Conservation (phyloP, 305 asterid species). For the Striga hermonthica region DNA sequence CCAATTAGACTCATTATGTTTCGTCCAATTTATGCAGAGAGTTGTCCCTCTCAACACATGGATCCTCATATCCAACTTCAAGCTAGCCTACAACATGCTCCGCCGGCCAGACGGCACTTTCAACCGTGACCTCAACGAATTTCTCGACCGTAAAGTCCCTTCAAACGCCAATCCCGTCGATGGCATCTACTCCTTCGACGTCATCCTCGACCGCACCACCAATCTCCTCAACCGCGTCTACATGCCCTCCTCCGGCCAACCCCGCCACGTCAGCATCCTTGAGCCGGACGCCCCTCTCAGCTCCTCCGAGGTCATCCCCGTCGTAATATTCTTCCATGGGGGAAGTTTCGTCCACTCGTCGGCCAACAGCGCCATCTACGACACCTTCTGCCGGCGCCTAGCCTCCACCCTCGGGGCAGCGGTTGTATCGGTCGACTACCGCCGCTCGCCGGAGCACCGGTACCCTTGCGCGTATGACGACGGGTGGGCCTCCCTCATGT, state of each 20-base stretch:
- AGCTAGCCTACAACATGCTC: slow-evolving; percentile 55
- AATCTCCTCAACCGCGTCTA: slow-evolving; percentile 47
- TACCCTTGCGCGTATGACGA: slow-evolving; percentile 66
- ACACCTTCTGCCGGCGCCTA: slow-evolving; percentile 57
- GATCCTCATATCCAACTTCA: slow-evolving; percentile 68
- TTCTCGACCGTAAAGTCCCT: slow-evolving; percentile 57
- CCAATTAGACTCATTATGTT: too few relatives aligned
- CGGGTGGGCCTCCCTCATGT: slow-evolving; percentile 60
- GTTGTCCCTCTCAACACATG: slow-evolving; percentile 66
- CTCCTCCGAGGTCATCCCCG: slow-evolving; percentile 48
- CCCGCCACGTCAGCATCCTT: slow-evolving; percentile 38
- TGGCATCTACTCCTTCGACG: slow-evolving; percentile 61
- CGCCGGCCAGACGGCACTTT: slow-evolving; percentile 62
- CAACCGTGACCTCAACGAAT: slow-evolving; percentile 54
- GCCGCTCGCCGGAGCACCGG: slow-evolving; percentile 62
- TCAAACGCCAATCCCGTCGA: slow-evolving; percentile 47
- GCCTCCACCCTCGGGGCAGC: slow-evolving; percentile 51
- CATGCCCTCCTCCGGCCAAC: slow-evolving; percentile 36
- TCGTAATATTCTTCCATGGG: slow-evolving; percentile 58
- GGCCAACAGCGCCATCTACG: slow-evolving; percentile 63
- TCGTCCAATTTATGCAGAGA: slow-evolving; percentile 49
- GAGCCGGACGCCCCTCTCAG: slow-evolving; percentile 57
- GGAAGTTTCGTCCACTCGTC: slow-evolving; percentile 73
- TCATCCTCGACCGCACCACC: slow-evolving; percentile 42
- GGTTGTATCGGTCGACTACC: slow-evolving; percentile 59